A percentile compares a stretch with the other conserved stretches of the same genome.
These are phyloP conservation scores for Candida nanaspora DNA, from an alignment of 805 yeast species.

Conservation along the genomic window DNA sequence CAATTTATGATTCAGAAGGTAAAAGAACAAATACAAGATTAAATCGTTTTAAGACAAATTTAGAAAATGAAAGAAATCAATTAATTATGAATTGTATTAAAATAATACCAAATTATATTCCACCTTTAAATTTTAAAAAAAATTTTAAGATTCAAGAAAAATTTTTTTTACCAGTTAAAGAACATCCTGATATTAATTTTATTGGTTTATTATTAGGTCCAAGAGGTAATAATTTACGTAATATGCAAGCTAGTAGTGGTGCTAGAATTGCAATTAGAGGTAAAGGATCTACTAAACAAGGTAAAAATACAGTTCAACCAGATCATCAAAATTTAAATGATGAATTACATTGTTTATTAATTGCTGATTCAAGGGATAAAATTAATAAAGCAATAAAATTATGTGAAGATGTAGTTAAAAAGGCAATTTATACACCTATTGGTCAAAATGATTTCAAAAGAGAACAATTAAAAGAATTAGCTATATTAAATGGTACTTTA, in stretches of 20 bases:
- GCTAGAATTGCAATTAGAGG: slow-evolving; percentile 91
- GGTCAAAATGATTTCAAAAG: slow-evolving; percentile 90
- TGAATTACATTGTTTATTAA: slow-evolving; percentile 81
- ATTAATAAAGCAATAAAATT: slow-evolving; percentile 67
- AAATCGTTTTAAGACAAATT: slow-evolving; percentile 45
- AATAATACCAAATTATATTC: slow-evolving; percentile 64
- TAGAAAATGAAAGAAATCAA: slow-evolving; percentile 74
- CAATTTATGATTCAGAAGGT: slow-evolving; percentile 78
- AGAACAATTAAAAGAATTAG: slow-evolving; percentile 85
- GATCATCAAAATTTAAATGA: slow-evolving; percentile 59
- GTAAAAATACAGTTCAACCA: slow-evolving; percentile 46
- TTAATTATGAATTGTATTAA: slow-evolving; percentile 71
- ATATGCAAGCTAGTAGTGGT: slow-evolving; percentile 77
- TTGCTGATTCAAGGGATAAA: slow-evolving; percentile 74
- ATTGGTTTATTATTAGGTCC: slow-evolving; percentile 92
- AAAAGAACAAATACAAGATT: slow-evolving; percentile 83
- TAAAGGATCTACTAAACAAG: slow-evolving; percentile 92
- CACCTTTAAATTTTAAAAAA: slow-evolving; percentile 72
- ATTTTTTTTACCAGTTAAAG: slow-evolving; percentile 74
- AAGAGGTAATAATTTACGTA: slow-evolving; percentile 82
- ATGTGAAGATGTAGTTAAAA: slow-evolving; percentile 69
- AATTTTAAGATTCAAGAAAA: slow-evolving; percentile 68
- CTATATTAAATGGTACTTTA: slow-evolving; percentile 89
- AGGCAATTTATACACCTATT: slow-evolving; percentile 83
- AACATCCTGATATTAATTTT: slow-evolving; percentile 87